Evolutionary conservation across 495 filamentous ascomycete genomes (phyloP).

Genomic region (Neurospora terricola): DNA sequence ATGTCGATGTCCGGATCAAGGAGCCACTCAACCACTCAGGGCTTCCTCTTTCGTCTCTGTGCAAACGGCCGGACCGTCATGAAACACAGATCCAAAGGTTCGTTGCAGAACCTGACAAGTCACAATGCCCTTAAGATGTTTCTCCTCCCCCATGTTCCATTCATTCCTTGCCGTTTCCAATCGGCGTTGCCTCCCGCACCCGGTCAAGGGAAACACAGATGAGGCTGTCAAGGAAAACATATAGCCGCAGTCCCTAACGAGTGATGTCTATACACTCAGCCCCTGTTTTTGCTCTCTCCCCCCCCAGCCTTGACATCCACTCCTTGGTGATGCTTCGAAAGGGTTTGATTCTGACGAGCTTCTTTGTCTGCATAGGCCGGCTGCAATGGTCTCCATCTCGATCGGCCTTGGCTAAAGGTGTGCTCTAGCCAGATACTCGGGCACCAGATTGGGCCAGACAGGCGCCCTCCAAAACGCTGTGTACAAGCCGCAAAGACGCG

Average conservation of each 20-base stretch:
- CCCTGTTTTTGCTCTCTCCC: neutral
- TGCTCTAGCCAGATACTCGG: neutral
- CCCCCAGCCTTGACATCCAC: neutral
- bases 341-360: constrained; percentile 6
- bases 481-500: neutral
- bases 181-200: neutral
- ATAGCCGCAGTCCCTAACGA: neutral
- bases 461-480: neutral
- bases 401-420: neutral
- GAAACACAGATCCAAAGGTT: constrained; percentile 13
- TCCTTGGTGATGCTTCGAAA: constrained; percentile 1
- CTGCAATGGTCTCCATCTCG: neutral
- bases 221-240: constrained; percentile 3
- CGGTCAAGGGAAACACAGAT: neutral
- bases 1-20: constrained; percentile 21
- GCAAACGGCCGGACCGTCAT: constrained; percentile 17
- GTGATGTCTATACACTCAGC: neutral
- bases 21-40: constrained; percentile 3
- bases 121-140: constrained; percentile 1
- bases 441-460: neutral
- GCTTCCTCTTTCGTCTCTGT: neutral
- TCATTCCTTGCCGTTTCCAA: neutral
- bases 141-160: neutral
- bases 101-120: constrained; percentile 15
- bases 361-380: neutral